A percentile compares a stretch with the other conserved stretches of the same genome.
Evolutionary conservation across 2,329 filamentous ascomycete species (phyloP).

Genomic region (Cercospora berteroae): DNA sequence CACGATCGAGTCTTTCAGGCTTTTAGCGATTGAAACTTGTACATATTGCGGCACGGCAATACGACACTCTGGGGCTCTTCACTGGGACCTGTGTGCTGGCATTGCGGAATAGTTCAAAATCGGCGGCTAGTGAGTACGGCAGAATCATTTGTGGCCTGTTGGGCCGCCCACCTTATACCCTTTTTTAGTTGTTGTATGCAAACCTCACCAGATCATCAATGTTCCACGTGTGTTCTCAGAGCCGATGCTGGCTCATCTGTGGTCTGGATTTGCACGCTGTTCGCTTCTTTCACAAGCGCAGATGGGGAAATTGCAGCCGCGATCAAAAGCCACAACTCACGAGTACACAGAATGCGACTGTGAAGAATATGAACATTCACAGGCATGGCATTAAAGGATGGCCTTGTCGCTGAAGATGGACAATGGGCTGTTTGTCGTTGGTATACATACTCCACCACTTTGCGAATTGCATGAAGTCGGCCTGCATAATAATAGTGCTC

Average conservation of each 20-base stretch:
- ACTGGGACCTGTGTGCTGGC: neutral
- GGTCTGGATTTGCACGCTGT: neutral
- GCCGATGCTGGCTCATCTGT: neutral
- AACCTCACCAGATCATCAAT: neutral
- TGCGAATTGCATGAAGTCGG: neutral
- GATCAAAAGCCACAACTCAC: neutral
- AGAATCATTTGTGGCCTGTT: neutral
- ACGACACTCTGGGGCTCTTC: neutral
- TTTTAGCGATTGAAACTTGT: neutral
- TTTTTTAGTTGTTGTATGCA: constrained; percentile 14
- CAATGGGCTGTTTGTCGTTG: neutral
- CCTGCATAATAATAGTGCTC: neutral
- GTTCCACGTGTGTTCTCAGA: neutral
- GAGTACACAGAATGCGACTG: neutral
- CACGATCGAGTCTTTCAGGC: neutral
- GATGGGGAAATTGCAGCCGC: neutral
- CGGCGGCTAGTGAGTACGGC: neutral
- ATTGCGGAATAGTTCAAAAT: neutral
- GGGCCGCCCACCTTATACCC: constrained; percentile 15
- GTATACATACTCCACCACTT: neutral
- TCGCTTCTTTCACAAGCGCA: neutral
- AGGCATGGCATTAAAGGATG: neutral
- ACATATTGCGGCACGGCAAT: neutral
- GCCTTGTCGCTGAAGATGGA: neutral
- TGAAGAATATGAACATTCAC: neutral